Evolutionary conservation across 176 grass and related monocot genomes (phyloP), one percentile per base, ranked within the genome.

Genomic region (Juncus inflexus): DNA sequence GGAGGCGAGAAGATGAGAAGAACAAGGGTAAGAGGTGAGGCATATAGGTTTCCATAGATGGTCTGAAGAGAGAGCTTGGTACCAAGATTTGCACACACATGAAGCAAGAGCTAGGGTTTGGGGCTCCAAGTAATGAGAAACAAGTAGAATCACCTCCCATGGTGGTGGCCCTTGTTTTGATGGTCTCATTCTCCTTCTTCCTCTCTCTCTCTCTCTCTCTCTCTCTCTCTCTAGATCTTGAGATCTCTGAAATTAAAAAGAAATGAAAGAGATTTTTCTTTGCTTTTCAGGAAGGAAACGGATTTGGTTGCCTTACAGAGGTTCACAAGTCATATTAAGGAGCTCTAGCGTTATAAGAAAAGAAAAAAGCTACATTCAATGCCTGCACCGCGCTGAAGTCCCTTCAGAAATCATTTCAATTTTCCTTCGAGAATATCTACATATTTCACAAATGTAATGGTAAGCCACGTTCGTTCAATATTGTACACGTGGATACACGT

Each of bases 21-120:
- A 83, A 47, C 87, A 67, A 6, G 84, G 87, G 76, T 76, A 96
- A 72, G 56, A 78, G 19, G 61, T 50, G 15, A 12, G 62, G 73
- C 87, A 90, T 66, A 87, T 83, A 8, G 65, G 69, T 58, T 28
- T 66, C 87, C 87, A 88, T 57, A 90, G 83, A 65, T 83, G 12
- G 52, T 95, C 81, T 10, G 62, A 78, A 62, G 78, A 64, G 86
- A 90, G 82, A 74, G 65, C 73, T 66, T 55, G 54, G 68, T 36
- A 67, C 86, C 91, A 95, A 10, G 78, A 72, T 28, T 71, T 84
- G 81, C 83, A 90, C 45, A 87, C 83, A 51, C 83, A 90, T 62
- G 76, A 90, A 11, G 83, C 86, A 54, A 47, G 36, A 6, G 75
- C 78, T 5, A 95, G 86, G 9, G 83, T 80, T 42, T 78, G 54